Base-by-base conservation (phyloP, 2,329 filamentous ascomycete species). In the Botrytis pseudocinerea region DNA sequence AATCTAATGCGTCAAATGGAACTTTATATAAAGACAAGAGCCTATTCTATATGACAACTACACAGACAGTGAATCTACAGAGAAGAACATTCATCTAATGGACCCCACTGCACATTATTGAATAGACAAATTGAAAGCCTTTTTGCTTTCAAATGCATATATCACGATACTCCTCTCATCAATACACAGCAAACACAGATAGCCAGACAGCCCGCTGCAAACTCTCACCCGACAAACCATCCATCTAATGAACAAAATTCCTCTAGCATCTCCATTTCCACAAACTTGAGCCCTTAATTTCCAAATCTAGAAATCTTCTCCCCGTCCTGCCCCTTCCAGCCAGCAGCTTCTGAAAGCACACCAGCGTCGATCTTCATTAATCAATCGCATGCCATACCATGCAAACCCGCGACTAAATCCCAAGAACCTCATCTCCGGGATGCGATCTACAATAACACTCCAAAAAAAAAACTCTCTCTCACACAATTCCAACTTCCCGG, bases 41-140 rank as follows among this genome's bases (percentile, higher is more conserved):
- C 10, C 4, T 4, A 14, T 25, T 25, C 4, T n/a, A 25, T 51
- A 14, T n/a, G 5, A 5, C 10, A n/a, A n/a, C 10, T 10, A 51
- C 48, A 51, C 22, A 10, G 48, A 5, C 22, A 51, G 10, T 25
- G 22, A 51, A 51, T 14, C 0, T 0, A n/a, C 1, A 4, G 0
- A 0, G 22, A 6, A 14, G 48, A n/a, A n/a, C 0, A 51, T 51
- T 51, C 4, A n/a, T 2, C 48, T n/a, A 10, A 51, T 12, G 9
- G 25, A n/a, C 22, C 10, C 0, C 48, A 14, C 14, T 51, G 25
- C 25, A n/a, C 4, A 51, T 0, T 3, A 51, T 14, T 5, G 0
- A n/a, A 12, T 12, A 5, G 10, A 51, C 1, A 4, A n/a, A 6
- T 6, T 0, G 4, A 5, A n/a, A 14, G 14, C 9, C 10, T 25